phyloP scores from a whole-genome alignment of 345 rosid genomes.

The Linum usitatissimum region DNA sequence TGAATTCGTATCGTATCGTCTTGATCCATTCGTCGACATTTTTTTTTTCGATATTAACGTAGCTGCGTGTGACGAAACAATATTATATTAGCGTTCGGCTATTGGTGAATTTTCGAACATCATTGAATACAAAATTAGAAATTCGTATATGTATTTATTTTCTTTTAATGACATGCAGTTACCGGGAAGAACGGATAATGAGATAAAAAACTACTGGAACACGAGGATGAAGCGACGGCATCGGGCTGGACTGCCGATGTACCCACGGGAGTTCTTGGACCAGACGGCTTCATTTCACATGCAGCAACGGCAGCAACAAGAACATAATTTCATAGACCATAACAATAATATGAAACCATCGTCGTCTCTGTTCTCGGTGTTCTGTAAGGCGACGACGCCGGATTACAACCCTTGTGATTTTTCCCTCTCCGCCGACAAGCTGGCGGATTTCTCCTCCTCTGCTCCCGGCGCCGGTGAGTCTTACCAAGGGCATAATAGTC shows the following conservation, averaged over 20 bases:
- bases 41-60: no score
- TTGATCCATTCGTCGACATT: no score
- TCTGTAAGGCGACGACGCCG: slow-evolving; percentile 9
- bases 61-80: no score
- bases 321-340: slow-evolving; percentile 4
- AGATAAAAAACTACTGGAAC: slow-evolving; percentile 88
- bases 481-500: slow-evolving; percentile 8
- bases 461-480: slow-evolving; percentile 2
- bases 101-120: no score
- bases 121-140: no score
- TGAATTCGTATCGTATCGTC: no score
- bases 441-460: slow-evolving; percentile 14
- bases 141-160: background rate
- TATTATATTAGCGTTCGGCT: no score
- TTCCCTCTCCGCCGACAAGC: slow-evolving; percentile 14
- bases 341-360: slow-evolving; percentile 18
- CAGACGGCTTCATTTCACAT: slow-evolving; percentile 21
- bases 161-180: slow-evolving; percentile 24
- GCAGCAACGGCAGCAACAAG: slow-evolving; percentile 21
- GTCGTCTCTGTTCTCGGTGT: slow-evolving; percentile 24
- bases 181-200: slow-evolving; percentile 85
- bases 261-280: slow-evolving; percentile 45
- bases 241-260: slow-evolving; percentile 59
- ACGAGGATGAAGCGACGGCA: slow-evolving; percentile 68
- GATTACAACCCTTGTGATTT: slow-evolving; percentile 14